phyloP scores from a whole-genome alignment of 805 yeast species.

The Saccharomycopsis fibuligera region DNA sequence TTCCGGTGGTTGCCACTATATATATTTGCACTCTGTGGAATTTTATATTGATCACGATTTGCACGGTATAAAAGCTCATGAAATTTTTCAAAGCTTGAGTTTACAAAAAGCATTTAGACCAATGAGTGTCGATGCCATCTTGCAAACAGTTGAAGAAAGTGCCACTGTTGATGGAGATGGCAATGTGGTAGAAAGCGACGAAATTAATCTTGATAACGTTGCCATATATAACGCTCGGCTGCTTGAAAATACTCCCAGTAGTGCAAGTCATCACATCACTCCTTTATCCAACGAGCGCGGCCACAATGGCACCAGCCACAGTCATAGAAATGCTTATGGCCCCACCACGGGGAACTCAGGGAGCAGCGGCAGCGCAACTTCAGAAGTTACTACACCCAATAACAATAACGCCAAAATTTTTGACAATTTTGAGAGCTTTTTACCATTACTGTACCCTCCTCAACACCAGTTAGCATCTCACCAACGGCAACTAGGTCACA shows the following conservation, averaged over 20 bases:
- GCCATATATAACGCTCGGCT: conserved; percentile 3
- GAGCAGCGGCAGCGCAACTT: not conserved
- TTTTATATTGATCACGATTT: conserved; percentile 14
- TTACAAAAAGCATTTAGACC: conserved; percentile 8
- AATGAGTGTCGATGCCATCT: not conserved
- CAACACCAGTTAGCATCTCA: not conserved
- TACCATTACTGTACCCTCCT: conserved; percentile 1
- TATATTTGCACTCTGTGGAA: conserved; percentile 15
- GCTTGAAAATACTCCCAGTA: not conserved
- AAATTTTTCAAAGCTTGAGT: conserved; percentile 3
- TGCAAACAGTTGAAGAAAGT: not conserved
- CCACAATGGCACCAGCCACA: not conserved
- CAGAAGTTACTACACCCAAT: not conserved
- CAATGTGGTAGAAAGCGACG: conserved; percentile 11
- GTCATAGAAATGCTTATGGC: not conserved
- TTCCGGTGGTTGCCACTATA: conserved; percentile 20
- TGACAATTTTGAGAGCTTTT: conserved; percentile 2
- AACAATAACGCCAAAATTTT: not conserved
- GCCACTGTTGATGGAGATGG: conserved; percentile 12
- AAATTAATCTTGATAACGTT: conserved; percentile 14
- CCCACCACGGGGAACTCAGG: not conserved
- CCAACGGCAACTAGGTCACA: not conserved
- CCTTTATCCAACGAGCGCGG: not conserved
- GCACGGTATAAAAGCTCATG: conserved; percentile 4
- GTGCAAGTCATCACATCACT: not conserved